Percentiles rank a stretch among this genome's conserved stretches.
Conservation (phyloP, 2,329 filamentous ascomycete genomes). For the Penicillium sp. region DNA sequence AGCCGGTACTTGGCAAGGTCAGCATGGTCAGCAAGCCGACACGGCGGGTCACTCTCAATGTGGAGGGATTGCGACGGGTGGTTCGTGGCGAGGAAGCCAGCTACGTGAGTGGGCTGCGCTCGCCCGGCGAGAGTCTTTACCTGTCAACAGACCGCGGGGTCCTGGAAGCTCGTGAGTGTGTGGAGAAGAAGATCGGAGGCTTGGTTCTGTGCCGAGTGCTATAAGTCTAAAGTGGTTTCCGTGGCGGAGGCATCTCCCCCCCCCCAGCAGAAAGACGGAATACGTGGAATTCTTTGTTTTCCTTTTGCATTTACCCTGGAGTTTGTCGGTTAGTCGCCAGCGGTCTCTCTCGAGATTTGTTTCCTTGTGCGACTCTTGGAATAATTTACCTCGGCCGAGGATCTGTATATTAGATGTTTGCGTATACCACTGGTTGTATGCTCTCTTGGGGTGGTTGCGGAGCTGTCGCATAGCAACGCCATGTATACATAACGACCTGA, state of each 20-base stretch:
- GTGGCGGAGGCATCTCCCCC: not conserved
- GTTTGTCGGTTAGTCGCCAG: constrained; percentile 38
- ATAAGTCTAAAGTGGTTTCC: constrained; percentile 26
- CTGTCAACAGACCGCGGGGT: constrained; percentile 73
- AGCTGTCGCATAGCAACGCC: constrained; percentile 15
- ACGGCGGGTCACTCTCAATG: constrained; percentile 64
- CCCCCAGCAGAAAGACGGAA: constrained; percentile 10
- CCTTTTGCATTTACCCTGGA: constrained; percentile 38
- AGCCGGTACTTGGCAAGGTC: constrained; percentile 71
- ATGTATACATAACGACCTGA: constrained; percentile 28
- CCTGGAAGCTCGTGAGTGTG: constrained; percentile 76
- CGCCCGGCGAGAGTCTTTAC: constrained; percentile 78
- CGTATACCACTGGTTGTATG: constrained; percentile 23
- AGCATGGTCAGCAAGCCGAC: constrained; percentile 70
- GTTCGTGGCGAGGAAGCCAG: constrained; percentile 65
- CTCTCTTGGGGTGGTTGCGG: constrained; percentile 15
- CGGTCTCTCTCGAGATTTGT: constrained; percentile 29
- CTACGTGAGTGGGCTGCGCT: constrained; percentile 68
- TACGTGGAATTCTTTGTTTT: constrained; percentile 19
- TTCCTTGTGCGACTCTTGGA: constrained; percentile 32
- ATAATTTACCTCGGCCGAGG: constrained; percentile 31
- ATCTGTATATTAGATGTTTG: constrained; percentile 40
- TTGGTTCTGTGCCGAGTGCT: constrained; percentile 69
- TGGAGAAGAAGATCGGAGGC: constrained; percentile 77
- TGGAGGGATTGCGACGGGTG: constrained; percentile 61